Base-by-base conservation (phyloP, 345 rosid genomes). In the Euclidium syriacum region DNA sequence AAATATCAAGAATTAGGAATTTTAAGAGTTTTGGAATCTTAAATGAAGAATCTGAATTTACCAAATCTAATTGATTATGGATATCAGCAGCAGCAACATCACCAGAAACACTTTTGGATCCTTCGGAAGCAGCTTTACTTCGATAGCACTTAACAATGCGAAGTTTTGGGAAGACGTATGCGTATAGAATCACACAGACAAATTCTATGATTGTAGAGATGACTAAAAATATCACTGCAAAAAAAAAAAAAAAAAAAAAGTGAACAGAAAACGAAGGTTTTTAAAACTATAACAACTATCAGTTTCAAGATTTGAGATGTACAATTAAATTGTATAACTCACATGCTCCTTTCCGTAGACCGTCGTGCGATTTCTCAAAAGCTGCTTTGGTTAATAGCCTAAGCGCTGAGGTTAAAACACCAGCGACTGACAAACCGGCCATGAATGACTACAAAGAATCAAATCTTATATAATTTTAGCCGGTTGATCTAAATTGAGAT, bases 81-180 rank as follows among this genome's bases (percentile, higher is more conserved):
- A 88, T 79, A 34, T 89, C 96, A 53, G 85, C 95, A 23, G 97
- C 96, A 20, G 78, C 95, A 67, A 94, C 91, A 67, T 87, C 97
- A 54, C 90, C 88, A 50, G 59, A 30, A 48, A 94, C 96, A 39
- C 90, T 94, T 67, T 75, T 85, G 2, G 96, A 84, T 71, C 99
- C 99, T 84, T 94, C 97, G 1, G 64, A 77, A 12, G 96, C 85
- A 0, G 97, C 91, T 74, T 83, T 88, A n/a, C 85, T 5, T 19
- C 87, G 82, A 64, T 79, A 88, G 64, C 85, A 80, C 64, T 82
- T 85, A 60, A 85, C 87, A 12, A 85, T 70, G 5, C 90, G 84
- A 24, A 85, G 65, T 46, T 85, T 85, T 0, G 86, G 90, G 36
- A 85, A 81, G 64, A 64, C 41, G 56, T 32, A 68, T 2, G 88